These are phyloP conservation scores for Wickerhamomyces hampshirensis DNA, from an alignment of 805 yeast genomes.

Conservation along the genomic window DNA sequence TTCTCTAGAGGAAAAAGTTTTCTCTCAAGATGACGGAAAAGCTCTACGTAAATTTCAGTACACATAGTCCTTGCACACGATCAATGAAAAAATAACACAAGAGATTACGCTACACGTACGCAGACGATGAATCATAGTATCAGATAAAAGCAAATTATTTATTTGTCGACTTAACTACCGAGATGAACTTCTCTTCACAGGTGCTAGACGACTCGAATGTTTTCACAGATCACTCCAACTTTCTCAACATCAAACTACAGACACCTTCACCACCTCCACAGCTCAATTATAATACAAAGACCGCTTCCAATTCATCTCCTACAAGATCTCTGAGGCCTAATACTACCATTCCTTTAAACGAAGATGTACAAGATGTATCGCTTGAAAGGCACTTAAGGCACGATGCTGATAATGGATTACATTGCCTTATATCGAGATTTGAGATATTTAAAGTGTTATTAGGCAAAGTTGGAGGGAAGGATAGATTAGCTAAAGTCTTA, in stretches of 20 bases:
- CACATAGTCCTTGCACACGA: too few species aligned
- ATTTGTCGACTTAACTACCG: not conserved
- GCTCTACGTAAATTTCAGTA: too few species aligned
- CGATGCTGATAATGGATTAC: conserved; percentile 5
- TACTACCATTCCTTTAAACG: not conserved
- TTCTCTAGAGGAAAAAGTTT: too few species aligned
- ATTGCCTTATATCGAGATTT: conserved; percentile 11
- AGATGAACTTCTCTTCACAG: conserved; percentile 20
- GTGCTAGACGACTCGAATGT: conserved; percentile 17
- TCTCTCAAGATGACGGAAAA: too few species aligned
- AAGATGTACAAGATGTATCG: too few species aligned
- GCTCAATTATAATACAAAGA: conserved; percentile 1
- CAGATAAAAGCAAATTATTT: too few species aligned
- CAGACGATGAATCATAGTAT: too few species aligned
- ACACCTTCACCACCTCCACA: conserved; percentile 21
- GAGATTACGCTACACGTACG: too few species aligned
- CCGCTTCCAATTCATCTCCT: not conserved
- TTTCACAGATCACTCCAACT: conserved; percentile 13
- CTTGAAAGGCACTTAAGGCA: too few species aligned
- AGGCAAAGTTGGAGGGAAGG: conserved; percentile 61
- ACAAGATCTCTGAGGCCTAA: not conserved
- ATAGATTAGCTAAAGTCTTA: conserved; percentile 60
- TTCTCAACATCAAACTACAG: conserved; percentile 17
- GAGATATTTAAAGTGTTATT: conserved; percentile 50
- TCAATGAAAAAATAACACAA: too few species aligned